Conservation (phyloP, 2,329 filamentous ascomycete species). For the Botrytis squamosa region DNA sequence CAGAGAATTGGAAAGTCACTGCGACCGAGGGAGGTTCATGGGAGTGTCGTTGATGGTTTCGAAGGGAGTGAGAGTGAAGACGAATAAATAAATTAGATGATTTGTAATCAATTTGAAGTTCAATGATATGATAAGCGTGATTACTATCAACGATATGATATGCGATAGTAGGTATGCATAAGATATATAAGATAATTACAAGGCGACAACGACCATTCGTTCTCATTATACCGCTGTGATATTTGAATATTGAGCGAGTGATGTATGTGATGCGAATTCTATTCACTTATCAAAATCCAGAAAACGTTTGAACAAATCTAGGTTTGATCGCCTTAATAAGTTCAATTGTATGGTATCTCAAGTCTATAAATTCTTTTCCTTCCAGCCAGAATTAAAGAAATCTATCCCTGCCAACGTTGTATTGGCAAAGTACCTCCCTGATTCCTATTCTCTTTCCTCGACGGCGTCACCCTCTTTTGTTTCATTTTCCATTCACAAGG, state of each 20-base stretch:
- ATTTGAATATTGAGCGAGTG: not conserved
- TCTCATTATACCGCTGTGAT: not conserved
- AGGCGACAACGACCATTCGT: not conserved
- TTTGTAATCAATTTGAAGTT: not conserved
- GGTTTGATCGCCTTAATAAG: not conserved
- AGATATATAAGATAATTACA: not conserved
- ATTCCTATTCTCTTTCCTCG: not conserved
- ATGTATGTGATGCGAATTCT: not conserved
- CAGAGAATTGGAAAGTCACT: not conserved
- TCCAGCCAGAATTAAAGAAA: constrained; percentile 1
- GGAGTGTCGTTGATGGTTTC: not conserved
- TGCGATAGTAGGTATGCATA: not conserved
- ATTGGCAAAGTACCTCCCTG: not conserved
- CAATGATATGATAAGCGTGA: not conserved
- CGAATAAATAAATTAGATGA: not conserved
- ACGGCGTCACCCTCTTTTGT: not conserved
- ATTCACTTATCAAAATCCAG: no score
- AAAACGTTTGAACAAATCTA: not conserved
- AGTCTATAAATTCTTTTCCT: constrained; percentile 4
- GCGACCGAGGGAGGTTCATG: not conserved
- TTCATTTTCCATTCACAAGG: no score
- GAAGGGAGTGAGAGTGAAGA: not conserved
- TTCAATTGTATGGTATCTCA: not conserved
- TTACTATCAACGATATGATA: no score
- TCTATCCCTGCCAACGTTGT: not conserved